Conservation (phyloP, 2,329 filamentous ascomycete genomes). For the Aureobasidium sp. region DNA sequence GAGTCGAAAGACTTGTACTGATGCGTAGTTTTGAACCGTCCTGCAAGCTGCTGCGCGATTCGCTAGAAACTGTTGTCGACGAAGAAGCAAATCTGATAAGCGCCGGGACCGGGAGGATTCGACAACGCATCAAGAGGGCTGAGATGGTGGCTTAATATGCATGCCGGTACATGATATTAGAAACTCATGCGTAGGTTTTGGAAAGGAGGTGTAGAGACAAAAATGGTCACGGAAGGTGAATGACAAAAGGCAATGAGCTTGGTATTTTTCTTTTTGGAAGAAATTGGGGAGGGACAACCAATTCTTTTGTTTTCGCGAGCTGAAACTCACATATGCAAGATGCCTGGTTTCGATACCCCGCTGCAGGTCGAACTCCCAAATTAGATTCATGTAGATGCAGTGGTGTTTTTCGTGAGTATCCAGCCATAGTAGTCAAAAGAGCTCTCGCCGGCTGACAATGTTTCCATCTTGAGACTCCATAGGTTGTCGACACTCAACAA, state of each 20-base stretch:
- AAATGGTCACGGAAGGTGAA: not conserved
- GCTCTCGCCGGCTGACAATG: slow-evolving; percentile 30
- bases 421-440: slow-evolving; percentile 45
- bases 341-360: not conserved
- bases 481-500: slow-evolving; percentile 35
- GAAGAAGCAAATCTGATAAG: not conserved
- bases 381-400: not conserved
- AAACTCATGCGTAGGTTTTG: not conserved
- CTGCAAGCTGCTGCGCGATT: not conserved
- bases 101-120: not conserved
- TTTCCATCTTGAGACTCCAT: slow-evolving; percentile 39
- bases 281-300: not conserved
- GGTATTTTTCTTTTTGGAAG: not conserved
- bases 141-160: no score
- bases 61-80: not conserved
- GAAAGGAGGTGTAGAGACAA: not conserved
- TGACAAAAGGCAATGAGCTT: not conserved
- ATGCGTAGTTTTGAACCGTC: not conserved
- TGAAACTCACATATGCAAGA: no score
- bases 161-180: not conserved
- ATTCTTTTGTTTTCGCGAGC: no score
- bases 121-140: not conserved
- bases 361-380: not conserved
- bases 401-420: slow-evolving; percentile 28
- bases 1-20: not conserved